Conservation (phyloP, 805 yeast genomes). For the Ogataea trehalophila region DNA sequence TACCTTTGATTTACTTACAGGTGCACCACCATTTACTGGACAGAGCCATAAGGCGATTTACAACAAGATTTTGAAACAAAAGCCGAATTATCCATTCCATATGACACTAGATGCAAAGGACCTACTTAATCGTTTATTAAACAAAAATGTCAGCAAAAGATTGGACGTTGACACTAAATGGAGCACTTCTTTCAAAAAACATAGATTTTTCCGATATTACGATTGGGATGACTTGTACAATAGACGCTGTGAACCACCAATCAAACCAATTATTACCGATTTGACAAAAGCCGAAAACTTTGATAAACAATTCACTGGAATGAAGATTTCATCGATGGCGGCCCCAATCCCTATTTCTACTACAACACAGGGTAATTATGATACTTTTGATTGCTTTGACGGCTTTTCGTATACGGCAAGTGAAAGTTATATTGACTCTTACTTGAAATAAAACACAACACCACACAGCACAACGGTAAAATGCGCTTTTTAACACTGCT, state of each 20-base stretch:
- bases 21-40: constrained; percentile 85
- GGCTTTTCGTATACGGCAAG: constrained; percentile 45
- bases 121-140: constrained; percentile 55
- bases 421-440: constrained; percentile 31
- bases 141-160: constrained; percentile 63
- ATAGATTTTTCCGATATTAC: constrained; percentile 67
- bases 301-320: constrained; percentile 65
- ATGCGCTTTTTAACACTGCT: not conserved
- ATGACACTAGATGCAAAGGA: constrained; percentile 75
- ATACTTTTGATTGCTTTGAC: constrained; percentile 26
- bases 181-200: constrained; percentile 45
- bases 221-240: constrained; percentile 56
- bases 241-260: constrained; percentile 59
- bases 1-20: constrained; percentile 71
- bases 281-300: constrained; percentile 76
- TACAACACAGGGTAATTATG: not conserved
- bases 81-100: constrained; percentile 63
- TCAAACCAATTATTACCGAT: constrained; percentile 69
- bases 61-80: constrained; percentile 64
- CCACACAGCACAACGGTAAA: not conserved
- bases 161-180: constrained; percentile 51
- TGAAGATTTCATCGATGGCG: constrained; percentile 32
- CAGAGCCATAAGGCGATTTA: constrained; percentile 65
- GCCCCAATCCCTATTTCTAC: constrained; percentile 6
- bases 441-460: constrained; percentile 4